Percentiles rank a stretch among this genome's conserved stretches.
Evolutionary conservation across 2,329 filamentous ascomycete species (phyloP).

Genomic region (Colletotrichum magnum): DNA sequence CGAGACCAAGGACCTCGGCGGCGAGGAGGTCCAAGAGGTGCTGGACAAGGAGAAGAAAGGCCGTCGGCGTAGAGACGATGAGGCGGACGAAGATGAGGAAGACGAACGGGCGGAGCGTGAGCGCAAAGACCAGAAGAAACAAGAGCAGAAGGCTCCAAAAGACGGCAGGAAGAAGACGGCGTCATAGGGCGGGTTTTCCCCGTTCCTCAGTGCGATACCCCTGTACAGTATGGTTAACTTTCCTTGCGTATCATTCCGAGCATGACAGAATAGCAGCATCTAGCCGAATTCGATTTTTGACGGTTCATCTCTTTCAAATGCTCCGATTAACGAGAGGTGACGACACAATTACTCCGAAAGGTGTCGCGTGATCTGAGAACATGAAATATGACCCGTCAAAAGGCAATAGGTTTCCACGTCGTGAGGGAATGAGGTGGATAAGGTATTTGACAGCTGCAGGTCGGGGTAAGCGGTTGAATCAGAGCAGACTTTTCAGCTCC

Average conservation of each 20-base stretch:
- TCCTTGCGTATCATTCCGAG: not conserved
- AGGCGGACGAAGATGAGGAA: constrained; percentile 56
- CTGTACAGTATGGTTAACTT: constrained; percentile 11
- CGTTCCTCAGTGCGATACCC: constrained; percentile 15
- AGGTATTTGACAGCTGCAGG: not conserved
- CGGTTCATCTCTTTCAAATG: not conserved
- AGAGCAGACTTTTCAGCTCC: not conserved
- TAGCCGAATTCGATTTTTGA: not conserved
- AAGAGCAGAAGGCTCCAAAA: constrained; percentile 47
- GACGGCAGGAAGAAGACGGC: constrained; percentile 17
- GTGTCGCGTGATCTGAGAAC: not conserved
- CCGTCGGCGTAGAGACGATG: constrained; percentile 51
- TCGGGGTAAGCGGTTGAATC: not conserved
- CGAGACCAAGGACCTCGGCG: constrained; percentile 79
- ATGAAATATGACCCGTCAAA: not conserved
- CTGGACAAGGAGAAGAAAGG: constrained; percentile 67
- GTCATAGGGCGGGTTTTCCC: constrained; percentile 4
- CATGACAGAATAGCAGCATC: constrained; percentile 4
- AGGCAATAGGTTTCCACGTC: not conserved
- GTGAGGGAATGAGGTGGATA: not conserved
- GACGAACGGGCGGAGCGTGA: constrained; percentile 53
- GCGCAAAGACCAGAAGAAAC: constrained; percentile 47
- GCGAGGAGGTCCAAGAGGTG: constrained; percentile 73
- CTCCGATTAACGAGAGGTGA: not conserved
- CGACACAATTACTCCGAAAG: not conserved